Evolutionary conservation across 2,329 filamentous ascomycete species (phyloP), one percentile per base, ranked within the genome.

Genomic region (Sclerotiophoma versabilis): DNA sequence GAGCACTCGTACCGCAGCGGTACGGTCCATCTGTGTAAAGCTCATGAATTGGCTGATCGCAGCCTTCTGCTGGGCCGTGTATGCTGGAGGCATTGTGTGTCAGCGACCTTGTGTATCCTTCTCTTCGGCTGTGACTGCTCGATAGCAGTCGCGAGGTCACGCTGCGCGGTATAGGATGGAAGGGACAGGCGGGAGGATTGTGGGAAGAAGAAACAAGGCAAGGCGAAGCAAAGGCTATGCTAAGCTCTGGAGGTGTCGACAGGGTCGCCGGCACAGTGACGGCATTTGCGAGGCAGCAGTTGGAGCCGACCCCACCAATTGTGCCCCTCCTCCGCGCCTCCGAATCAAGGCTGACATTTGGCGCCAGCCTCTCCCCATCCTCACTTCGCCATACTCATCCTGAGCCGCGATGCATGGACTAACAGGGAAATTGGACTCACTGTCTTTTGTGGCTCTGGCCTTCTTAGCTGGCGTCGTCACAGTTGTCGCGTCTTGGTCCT

Each of bases 21-120:
- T 77, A 60, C 75, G 74, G 56, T 82, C 80, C 36, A 75, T 59
- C 42, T 75, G 69, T 4, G 80, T 80, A 59, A 82, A 75, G 53
- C 59, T 73, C 53, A 70, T 69, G 62, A 81, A 80, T 63, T 80
- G 75, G 58, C 57, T 54, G 38, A 81, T 78, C 12, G 78, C 76
- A 49, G 62, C 63, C 68, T 80, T 81, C 67, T 82, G 80, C 66
- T 74, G 66, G 6, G 75, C 37, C 6, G 72, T 80, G 65, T 80
- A 78, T 32, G 74, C 76, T 75, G 78, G 65, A 63, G 79, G 77
- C 79, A 81, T 80, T 8, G 62, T 76, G 60, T 43, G 43, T 70
- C 49, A 70, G 68, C 43, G 32, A 22, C 2, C 19, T 29, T 38
- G 33, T 38, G 15, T 46, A 23, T 42, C 29, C 39, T 32, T 49